phyloP scores from a whole-genome alignment of 2,329 filamentous ascomycete genomes.

The Myrmaecium sp. region DNA sequence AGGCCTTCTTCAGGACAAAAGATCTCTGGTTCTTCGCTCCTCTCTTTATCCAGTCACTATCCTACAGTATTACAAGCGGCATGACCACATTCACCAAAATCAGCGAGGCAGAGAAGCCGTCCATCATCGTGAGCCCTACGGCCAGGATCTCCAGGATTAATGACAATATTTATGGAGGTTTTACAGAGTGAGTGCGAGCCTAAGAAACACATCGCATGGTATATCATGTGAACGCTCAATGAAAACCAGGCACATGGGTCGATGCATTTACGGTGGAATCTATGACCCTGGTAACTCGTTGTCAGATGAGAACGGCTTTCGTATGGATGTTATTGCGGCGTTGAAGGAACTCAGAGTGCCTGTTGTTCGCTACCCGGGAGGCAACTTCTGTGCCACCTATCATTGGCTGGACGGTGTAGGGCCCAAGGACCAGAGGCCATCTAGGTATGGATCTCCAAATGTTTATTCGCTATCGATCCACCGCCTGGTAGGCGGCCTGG shows the following conservation, averaged over 20 bases:
- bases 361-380: conserved; percentile 65
- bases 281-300: conserved; percentile 61
- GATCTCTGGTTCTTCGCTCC: too few species aligned
- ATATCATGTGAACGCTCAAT: neutral
- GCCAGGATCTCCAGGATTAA: conserved; percentile 58
- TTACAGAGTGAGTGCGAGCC: conserved; percentile 48
- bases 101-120: conserved; percentile 39
- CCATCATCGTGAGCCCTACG: conserved; percentile 47
- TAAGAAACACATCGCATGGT: neutral
- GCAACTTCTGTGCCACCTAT: conserved; percentile 73
- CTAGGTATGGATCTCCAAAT: too few species aligned
- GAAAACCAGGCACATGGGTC: conserved; percentile 61
- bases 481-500: too few species aligned
- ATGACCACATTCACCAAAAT: conserved; percentile 65
- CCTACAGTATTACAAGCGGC: too few species aligned
- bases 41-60: neutral
- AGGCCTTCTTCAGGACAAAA: too few species aligned
- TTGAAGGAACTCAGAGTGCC: conserved; percentile 59
- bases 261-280: conserved; percentile 75
- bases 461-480: too few species aligned
- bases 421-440: conserved; percentile 50
- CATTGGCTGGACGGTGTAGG: conserved; percentile 74
- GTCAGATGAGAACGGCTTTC: conserved; percentile 60
- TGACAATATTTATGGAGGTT: conserved; percentile 68
- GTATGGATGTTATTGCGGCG: conserved; percentile 59